phyloP scores from a whole-genome alignment of 2,329 filamentous ascomycete genomes.

The Thielaviopsis euricoi region DNA sequence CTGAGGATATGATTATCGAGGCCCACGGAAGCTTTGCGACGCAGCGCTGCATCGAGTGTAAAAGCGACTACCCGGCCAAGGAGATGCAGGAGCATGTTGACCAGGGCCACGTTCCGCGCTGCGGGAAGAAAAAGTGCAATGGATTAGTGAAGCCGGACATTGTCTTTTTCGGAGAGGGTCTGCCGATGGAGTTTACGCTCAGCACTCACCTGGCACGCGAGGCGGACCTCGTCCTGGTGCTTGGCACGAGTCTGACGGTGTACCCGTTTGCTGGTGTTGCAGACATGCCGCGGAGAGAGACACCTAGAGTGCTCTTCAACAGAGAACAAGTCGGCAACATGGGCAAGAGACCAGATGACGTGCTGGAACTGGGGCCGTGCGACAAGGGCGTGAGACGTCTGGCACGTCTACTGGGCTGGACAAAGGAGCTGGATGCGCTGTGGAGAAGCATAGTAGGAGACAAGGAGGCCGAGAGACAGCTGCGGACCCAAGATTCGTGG shows the following conservation, averaged over 20 bases:
- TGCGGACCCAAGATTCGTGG: constrained; percentile 18
- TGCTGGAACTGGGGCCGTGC: constrained; percentile 66
- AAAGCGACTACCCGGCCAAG: constrained; percentile 50
- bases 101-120: constrained; percentile 53
- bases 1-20: constrained; percentile 67
- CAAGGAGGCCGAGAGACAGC: constrained; percentile 35
- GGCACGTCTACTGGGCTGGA: constrained; percentile 70
- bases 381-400: constrained; percentile 66
- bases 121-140: constrained; percentile 42
- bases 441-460: constrained; percentile 56
- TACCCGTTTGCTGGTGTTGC: constrained; percentile 81
- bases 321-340: constrained; percentile 66
- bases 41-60: constrained; percentile 85
- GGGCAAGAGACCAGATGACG: constrained; percentile 66
- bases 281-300: constrained; percentile 37
- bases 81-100: constrained; percentile 56
- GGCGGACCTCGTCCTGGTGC: constrained; percentile 66
- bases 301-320: constrained; percentile 76
- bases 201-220: constrained; percentile 29
- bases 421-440: constrained; percentile 58
- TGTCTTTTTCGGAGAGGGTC: constrained; percentile 73
- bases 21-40: constrained; percentile 90
- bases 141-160: constrained; percentile 88
- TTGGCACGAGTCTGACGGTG: constrained; percentile 78
- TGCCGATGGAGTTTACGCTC: constrained; percentile 26